Percentiles rank a stretch among this genome's conserved stretches.
These are phyloP conservation scores for Vitis hybrid DNA, from an alignment of 177 flowering plant species.

Conservation along the genomic window DNA sequence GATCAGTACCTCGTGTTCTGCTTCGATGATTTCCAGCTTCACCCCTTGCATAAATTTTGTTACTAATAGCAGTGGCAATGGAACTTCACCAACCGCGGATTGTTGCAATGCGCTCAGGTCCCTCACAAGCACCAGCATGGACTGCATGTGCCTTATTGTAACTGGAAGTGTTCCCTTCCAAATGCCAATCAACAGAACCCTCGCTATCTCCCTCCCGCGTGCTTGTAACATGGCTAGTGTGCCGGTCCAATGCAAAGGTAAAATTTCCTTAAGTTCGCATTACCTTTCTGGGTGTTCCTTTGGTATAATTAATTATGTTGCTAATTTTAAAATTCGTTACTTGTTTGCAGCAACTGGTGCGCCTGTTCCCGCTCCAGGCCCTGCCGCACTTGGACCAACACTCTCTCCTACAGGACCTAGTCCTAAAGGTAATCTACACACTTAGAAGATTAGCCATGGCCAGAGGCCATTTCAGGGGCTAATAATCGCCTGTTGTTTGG, in stretches of 20 bases:
- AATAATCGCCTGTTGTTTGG: too few relatives aligned
- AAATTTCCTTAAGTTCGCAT: background rate
- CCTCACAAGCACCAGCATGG: constrained; percentile 43
- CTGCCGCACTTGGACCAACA: constrained; percentile 40
- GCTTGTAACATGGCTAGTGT: constrained; percentile 75
- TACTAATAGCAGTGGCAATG: constrained; percentile 52
- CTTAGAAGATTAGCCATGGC: too few relatives aligned
- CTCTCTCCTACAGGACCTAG: constrained; percentile 19
- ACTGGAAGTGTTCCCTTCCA: constrained; percentile 65
- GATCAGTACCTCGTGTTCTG: constrained; percentile 48
- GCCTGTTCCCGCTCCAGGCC: constrained; percentile 77
- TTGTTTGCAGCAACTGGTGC: constrained; percentile 54
- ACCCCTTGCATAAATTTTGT: constrained; percentile 68
- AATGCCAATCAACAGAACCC: constrained; percentile 63
- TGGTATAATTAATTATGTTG: background rate
- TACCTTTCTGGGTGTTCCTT: background rate
- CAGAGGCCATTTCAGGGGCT: too few relatives aligned
- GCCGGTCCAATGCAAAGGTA: constrained; percentile 80
- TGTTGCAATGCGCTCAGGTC: constrained; percentile 61
- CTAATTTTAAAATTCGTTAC: constrained; percentile 4
- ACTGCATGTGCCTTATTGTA: constrained; percentile 67
- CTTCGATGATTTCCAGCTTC: constrained; percentile 52
- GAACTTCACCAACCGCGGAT: constrained; percentile 55
- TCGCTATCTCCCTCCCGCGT: constrained; percentile 75
- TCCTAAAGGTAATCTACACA: constrained; percentile 35